Conservation (phyloP, 2,329 filamentous ascomycete genomes). For the Fusarium sp. region DNA sequence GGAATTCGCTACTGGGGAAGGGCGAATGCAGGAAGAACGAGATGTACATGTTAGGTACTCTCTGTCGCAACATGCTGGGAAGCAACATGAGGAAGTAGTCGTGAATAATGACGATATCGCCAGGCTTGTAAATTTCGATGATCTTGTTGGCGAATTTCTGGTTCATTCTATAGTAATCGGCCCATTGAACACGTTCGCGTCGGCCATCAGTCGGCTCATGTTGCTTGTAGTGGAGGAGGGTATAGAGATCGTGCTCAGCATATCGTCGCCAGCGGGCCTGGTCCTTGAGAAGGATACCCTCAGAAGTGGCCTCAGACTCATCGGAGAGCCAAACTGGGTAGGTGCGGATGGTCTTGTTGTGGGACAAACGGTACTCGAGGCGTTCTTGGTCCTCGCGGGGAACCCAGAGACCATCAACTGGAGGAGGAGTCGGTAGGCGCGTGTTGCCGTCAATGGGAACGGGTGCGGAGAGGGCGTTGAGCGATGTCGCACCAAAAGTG, state of each 20-base stretch:
- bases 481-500: constrained; percentile 63
- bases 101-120: constrained; percentile 91
- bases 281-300: constrained; percentile 81
- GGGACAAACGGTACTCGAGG: constrained; percentile 79
- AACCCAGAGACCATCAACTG: constrained; percentile 77
- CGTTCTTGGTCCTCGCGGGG: constrained; percentile 75
- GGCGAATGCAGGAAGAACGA: constrained; percentile 95
- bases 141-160: constrained; percentile 92
- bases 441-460: constrained; percentile 76
- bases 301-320: constrained; percentile 72
- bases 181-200: constrained; percentile 85
- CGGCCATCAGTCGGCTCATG: constrained; percentile 89
- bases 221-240: constrained; percentile 95
- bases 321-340: constrained; percentile 91
- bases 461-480: constrained; percentile 83
- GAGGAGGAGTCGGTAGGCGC: constrained; percentile 66
- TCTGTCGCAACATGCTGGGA: constrained; percentile 87
- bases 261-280: constrained; percentile 90
- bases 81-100: constrained; percentile 94
- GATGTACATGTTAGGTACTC: constrained; percentile 89
- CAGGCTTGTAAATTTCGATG: constrained; percentile 87
- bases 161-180: constrained; percentile 94
- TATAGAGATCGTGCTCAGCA: constrained; percentile 91
- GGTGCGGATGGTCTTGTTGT: constrained; percentile 80
- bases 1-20: constrained; percentile 95